phyloP scores from a whole-genome alignment of 768 basidiomycete species.

The Peribolospora kevripleyi region DNA sequence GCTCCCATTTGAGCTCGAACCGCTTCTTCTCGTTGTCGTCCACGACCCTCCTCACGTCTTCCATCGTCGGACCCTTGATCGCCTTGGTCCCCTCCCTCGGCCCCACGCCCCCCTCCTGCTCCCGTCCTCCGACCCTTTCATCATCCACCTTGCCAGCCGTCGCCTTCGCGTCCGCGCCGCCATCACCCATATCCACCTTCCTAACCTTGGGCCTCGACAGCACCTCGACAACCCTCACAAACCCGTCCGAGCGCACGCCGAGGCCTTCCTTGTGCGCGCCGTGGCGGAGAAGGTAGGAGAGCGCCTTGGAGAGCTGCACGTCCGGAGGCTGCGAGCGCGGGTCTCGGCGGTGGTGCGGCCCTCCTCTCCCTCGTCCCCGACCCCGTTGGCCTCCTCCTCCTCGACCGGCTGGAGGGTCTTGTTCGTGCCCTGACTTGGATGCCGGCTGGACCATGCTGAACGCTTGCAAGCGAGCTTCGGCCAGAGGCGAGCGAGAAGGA shows the following conservation, averaged over 20 bases:
- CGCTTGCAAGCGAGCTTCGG: too few relatives aligned
- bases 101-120: background rate
- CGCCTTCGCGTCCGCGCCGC: background rate
- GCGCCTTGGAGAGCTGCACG: slow-evolving; percentile 52
- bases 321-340: slow-evolving; percentile 21
- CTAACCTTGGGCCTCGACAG: slow-evolving; percentile 44
- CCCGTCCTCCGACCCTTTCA: slow-evolving; percentile 3
- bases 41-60: slow-evolving; percentile 26
- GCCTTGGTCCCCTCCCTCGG: background rate
- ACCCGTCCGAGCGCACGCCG: slow-evolving; percentile 59
- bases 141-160: too few relatives aligned
- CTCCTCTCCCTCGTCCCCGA: too few relatives aligned
- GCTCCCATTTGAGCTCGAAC: slow-evolving; percentile 35
- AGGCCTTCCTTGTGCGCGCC: slow-evolving; percentile 55
- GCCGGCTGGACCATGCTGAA: too few relatives aligned
- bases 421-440: too few relatives aligned
- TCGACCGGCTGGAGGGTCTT: too few relatives aligned
- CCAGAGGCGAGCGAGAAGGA: too few relatives aligned
- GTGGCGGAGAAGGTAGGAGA: slow-evolving; percentile 81
- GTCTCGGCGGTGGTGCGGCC: too few relatives aligned
- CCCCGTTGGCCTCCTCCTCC: too few relatives aligned
- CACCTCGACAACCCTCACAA: slow-evolving; percentile 58
- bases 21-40: slow-evolving; percentile 40
- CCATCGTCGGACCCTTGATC: too few relatives aligned
- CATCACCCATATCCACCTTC: slow-evolving; percentile 25